Evolutionary conservation across 371 early-diverging fungal species (phyloP).

Genomic region (Mucor saturninus): DNA sequence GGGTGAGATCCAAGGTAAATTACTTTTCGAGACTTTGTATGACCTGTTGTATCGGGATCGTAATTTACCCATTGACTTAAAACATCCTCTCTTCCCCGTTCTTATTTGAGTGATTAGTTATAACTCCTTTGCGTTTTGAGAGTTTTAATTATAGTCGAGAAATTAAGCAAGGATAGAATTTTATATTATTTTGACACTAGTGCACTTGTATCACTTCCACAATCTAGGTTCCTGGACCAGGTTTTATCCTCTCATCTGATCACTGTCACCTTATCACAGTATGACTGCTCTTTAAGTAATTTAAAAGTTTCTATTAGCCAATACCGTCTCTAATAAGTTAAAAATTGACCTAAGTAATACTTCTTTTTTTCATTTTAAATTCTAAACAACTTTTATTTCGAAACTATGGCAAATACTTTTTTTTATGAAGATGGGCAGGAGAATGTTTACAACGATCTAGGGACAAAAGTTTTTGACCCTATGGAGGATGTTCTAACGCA

Average conservation of each 20-base stretch:
- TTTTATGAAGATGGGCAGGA: slow-evolving; percentile 21
- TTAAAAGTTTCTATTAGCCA: slow-evolving; percentile 20
- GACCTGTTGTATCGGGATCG: no score
- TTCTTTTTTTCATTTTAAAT: slow-evolving; percentile 14
- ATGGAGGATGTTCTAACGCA: slow-evolving; percentile 22
- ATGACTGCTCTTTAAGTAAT: slow-evolving; percentile 22
- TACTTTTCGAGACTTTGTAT: no score
- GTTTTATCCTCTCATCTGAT: slow-evolving; percentile 22
- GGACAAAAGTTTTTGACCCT: slow-evolving; percentile 22
- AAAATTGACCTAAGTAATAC: slow-evolving; percentile 11
- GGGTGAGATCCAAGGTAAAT: no score
- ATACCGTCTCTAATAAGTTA: slow-evolving; percentile 19
- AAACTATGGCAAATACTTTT: slow-evolving; percentile 9
- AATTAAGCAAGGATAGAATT: no score
- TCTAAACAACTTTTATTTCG: slow-evolving; percentile 4
- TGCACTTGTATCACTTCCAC: slow-evolving; percentile 17
- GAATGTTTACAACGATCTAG: slow-evolving; percentile 21
- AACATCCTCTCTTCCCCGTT: no score
- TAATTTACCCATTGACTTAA: no score
- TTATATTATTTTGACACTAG: slow-evolving; percentile 12
- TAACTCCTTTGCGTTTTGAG: no score
- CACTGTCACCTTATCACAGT: slow-evolving; percentile 21
- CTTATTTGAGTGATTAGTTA: no score
- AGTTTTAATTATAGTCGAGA: no score
- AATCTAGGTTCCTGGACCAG: slow-evolving; percentile 19